Evolutionary conservation across 768 basidiomycete species (phyloP).

Genomic region (Gautieria morchelliformis): DNA sequence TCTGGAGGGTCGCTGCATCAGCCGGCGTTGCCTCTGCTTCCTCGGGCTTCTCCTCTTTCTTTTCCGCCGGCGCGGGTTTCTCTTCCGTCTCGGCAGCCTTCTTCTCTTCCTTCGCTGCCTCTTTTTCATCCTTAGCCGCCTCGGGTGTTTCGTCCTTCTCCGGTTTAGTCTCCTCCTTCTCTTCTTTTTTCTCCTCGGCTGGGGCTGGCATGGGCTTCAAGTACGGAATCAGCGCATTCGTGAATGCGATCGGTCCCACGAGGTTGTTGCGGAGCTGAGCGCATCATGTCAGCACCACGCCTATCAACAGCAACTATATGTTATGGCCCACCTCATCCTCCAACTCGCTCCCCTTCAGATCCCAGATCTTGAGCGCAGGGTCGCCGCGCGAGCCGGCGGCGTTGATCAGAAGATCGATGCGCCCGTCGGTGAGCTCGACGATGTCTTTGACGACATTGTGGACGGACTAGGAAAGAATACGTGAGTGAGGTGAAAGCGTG

Average conservation of each 20-base stretch:
- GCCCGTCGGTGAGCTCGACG: slow-evolving; percentile 4
- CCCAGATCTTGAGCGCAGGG: not conserved
- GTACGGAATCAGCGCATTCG: slow-evolving; percentile 4
- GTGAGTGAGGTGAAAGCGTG: not conserved
- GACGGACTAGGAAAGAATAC: not conserved
- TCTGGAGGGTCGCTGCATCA: not conserved
- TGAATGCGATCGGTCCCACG: slow-evolving; percentile 6
- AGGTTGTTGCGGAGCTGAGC: slow-evolving; percentile 3
- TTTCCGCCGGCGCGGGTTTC: not conserved
- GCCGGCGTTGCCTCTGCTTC: not conserved
- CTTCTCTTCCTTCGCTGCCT: not conserved
- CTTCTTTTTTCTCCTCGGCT: not conserved
- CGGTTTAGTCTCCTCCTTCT: not conserved
- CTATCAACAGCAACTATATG: not conserved
- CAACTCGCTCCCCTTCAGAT: slow-evolving; percentile 1
- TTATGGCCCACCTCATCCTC: not conserved
- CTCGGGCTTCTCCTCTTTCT: not conserved
- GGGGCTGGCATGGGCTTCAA: slow-evolving; percentile 3
- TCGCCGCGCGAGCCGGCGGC: not conserved
- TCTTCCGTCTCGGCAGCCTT: not conserved
- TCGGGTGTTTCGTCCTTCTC: not conserved
- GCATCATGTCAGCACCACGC: not conserved
- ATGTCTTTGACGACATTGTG: slow-evolving; percentile 2
- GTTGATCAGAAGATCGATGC: slow-evolving; percentile 3
- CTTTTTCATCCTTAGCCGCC: not conserved